A percentile compares a stretch with the other conserved stretches of the same genome.
Conservation (phyloP, 352 stramenopile genomes). For the Thalassiosira livingstoniorum region DNA sequence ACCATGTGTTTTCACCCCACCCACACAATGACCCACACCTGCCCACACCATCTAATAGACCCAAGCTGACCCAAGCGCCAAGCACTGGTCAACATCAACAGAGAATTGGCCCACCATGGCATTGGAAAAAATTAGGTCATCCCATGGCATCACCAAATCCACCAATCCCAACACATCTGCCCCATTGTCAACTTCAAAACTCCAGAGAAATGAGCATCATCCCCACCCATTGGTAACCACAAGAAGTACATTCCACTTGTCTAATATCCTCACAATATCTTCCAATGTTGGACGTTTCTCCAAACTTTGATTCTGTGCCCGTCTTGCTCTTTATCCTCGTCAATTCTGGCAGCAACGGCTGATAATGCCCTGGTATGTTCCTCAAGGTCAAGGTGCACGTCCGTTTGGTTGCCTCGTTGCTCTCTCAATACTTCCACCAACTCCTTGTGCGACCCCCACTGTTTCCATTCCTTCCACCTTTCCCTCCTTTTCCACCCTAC, state of each 20-base stretch:
- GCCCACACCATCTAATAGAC: too few relatives aligned
- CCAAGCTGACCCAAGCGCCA: too few relatives aligned
- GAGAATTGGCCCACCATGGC: too few relatives aligned
- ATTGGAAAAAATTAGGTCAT: too few relatives aligned
- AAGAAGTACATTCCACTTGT: slow-evolving; percentile 62
- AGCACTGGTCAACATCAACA: too few relatives aligned
- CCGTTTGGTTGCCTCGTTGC: slow-evolving; percentile 36
- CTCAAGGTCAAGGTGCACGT: slow-evolving; percentile 68
- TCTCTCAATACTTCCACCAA: slow-evolving; percentile 47
- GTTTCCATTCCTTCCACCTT: slow-evolving; percentile 4
- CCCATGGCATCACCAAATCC: too few relatives aligned
- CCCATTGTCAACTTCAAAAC: too few relatives aligned
- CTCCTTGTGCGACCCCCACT: not conserved
- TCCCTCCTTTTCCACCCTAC: too few relatives aligned
- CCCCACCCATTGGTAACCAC: slow-evolving; percentile 71
- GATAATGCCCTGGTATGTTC: slow-evolving; percentile 74
- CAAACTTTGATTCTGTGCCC: slow-evolving; percentile 8
- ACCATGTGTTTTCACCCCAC: too few relatives aligned
- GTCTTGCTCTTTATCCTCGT: slow-evolving; percentile 41
- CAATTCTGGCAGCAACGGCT: slow-evolving; percentile 64
- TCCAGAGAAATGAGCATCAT: too few relatives aligned
- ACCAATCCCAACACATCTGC: too few relatives aligned
- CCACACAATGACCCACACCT: too few relatives aligned
- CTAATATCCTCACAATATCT: slow-evolving; percentile 56
- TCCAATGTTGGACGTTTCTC: slow-evolving; percentile 47